Evolutionary conservation across 495 filamentous ascomycete genomes (phyloP), one percentile per base, ranked within the genome.

Genomic region (Saxophila tyrrhenica): DNA sequence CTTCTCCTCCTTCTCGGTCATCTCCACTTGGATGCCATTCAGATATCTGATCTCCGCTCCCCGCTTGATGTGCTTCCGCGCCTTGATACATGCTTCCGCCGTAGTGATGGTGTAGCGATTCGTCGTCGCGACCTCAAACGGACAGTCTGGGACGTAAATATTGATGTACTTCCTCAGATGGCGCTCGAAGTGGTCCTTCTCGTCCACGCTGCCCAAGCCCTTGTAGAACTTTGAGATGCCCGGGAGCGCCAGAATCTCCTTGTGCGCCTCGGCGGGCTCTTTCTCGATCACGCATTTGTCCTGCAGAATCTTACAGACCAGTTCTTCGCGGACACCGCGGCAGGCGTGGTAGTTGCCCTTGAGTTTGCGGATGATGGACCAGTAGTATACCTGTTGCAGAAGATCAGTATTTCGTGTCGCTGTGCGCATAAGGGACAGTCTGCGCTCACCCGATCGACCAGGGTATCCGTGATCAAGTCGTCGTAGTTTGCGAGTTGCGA

Each of bases 311-410:
- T 78, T 75, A 39, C 85, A 76, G 22, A 97, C 76, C 10, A 86
- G 84, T 47, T 91, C 86, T 64, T 95, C 87, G 50, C 75, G 77
- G 47, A 97, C 75, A 15, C 87, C 85, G 50, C 94, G 81, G 16
- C 82, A 86, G 8, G 87, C 78, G 62, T 83, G 85, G 70, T 94
- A 99, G 53, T 86, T 54, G 39, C 79, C 82, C 41, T 86, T 84
- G 61, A 96, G 95, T 68, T 99, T 99, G 45, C 89, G 89, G 42
- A 95, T 95, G 9, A 78, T 85, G 13, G 90, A 89, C 92, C 94
- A 97, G 70, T 86, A 97, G 65, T 86, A 94, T 15, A 84, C 82
- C 94, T 98, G 64, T 41, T 35, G n/a, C 29, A 35, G 13, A 13
- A 35, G 29, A 13, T 35, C 29, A 35, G 29, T 35, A 13, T 35